Evolutionary conservation across 2,329 filamentous ascomycete species (phyloP).

Genomic region (Chaetomium strumarium): DNA sequence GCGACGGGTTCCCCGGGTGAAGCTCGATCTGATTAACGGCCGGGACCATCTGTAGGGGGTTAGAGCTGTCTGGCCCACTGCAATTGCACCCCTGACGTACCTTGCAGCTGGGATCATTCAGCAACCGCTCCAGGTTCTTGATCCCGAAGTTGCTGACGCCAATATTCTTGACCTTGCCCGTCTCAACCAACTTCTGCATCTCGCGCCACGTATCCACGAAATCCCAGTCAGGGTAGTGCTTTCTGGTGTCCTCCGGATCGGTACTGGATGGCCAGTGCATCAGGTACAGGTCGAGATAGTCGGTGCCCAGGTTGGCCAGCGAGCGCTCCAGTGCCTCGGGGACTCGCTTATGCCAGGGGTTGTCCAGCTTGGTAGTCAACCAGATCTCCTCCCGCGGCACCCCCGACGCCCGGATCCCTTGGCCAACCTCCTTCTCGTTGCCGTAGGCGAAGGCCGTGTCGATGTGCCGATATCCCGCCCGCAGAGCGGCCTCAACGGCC

Average conservation of each 20-base stretch:
- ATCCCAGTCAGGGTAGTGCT: slow-evolving; percentile 72
- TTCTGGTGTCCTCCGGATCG: slow-evolving; percentile 55
- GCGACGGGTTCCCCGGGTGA: slow-evolving; percentile 75
- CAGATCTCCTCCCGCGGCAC: slow-evolving; percentile 62
- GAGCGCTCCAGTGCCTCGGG: slow-evolving; percentile 55
- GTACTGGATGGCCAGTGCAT: slow-evolving; percentile 68
- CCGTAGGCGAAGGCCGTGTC: slow-evolving; percentile 72
- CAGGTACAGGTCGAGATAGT: slow-evolving; percentile 65
- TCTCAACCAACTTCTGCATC: slow-evolving; percentile 62
- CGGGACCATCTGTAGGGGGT: slow-evolving; percentile 40
- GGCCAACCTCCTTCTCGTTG: slow-evolving; percentile 66
- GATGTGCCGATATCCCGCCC: slow-evolving; percentile 67
- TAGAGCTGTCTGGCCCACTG: not conserved
- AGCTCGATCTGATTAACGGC: slow-evolving; percentile 81
- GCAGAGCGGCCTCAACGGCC: slow-evolving; percentile 65
- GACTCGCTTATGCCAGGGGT: slow-evolving; percentile 69
- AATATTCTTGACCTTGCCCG: slow-evolving; percentile 71
- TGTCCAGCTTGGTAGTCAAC: slow-evolving; percentile 78
- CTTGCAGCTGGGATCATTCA: slow-evolving; percentile 59
- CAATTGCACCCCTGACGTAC: slow-evolving; percentile 30
- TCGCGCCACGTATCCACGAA: slow-evolving; percentile 74
- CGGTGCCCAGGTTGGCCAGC: slow-evolving; percentile 53
- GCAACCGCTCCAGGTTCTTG: slow-evolving; percentile 69
- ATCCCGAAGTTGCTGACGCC: slow-evolving; percentile 85
- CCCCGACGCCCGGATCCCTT: slow-evolving; percentile 57